phyloP scores from a whole-genome alignment of 2,329 filamentous ascomycete species.

The Orbilia javanica region DNA sequence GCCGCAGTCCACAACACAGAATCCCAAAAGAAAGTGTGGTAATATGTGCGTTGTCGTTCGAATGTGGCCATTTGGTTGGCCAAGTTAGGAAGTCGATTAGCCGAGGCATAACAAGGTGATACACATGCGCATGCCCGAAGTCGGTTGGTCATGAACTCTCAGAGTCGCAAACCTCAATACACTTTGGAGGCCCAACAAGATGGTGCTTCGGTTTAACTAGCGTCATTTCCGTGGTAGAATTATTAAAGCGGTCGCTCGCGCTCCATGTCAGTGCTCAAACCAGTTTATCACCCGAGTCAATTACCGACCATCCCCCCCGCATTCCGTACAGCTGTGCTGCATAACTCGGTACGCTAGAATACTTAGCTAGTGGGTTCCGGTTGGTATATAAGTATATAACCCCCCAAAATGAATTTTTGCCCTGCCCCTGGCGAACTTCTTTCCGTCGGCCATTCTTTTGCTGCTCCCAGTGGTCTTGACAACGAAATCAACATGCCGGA shows the following conservation, averaged over 20 bases:
- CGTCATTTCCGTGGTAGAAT: conserved; percentile 13
- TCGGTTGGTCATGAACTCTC: neutral
- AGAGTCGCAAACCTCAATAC: neutral
- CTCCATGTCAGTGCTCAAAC: conserved; percentile 2
- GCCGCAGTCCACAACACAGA: neutral
- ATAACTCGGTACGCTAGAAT: neutral
- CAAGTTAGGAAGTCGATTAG: conserved; percentile 6
- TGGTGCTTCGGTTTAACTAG: neutral
- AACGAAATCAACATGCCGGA: conserved; percentile 48
- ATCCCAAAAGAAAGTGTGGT: neutral
- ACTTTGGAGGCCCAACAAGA: neutral
- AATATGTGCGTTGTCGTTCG: conserved; percentile 3
- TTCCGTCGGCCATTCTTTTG: conserved; percentile 55
- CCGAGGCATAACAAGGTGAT: conserved; percentile 3
- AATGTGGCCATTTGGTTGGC: neutral
- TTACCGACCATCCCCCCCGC: neutral
- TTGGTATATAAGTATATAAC: conserved; percentile 6
- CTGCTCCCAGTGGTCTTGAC: conserved; percentile 35
- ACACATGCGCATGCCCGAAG: conserved; percentile 15
- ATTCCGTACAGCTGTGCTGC: neutral
- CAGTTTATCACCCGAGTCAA: neutral
- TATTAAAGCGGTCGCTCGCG: neutral
- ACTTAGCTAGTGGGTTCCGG: conserved; percentile 1
- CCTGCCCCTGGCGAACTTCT: conserved; percentile 55
- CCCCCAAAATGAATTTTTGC: conserved; percentile 43